Evolutionary conservation across 1,139 yeast genomes (phyloP).

Genomic region (Geotrichum aggregatum): DNA sequence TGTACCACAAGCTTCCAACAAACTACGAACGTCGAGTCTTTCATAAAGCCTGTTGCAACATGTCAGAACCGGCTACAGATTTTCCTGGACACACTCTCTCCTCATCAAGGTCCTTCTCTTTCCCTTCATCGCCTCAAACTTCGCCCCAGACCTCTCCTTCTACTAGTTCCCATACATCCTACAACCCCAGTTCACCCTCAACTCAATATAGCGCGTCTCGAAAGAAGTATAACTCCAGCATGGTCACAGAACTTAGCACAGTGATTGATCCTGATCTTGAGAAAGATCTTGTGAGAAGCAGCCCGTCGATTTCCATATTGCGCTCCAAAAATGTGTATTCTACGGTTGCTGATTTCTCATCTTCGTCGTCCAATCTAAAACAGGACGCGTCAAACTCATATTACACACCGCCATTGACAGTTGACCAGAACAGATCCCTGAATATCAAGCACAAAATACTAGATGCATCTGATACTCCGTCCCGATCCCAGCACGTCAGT

Average conservation of each 20-base stretch:
- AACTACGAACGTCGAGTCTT: constrained; percentile 3
- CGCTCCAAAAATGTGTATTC: neutral
- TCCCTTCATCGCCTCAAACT: neutral
- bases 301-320: neutral
- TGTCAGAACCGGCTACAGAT: neutral
- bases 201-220: neutral
- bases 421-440: neutral
- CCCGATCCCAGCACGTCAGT: neutral
- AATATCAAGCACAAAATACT: neutral
- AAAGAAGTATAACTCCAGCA: neutral
- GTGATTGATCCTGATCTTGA: neutral
- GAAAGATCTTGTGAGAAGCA: no score
- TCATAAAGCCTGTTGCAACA: neutral
- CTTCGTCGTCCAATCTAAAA: neutral
- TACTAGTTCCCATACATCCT: neutral
- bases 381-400: constrained; percentile 7
- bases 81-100: neutral
- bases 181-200: constrained; percentile 4
- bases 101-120: neutral
- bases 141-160: neutral
- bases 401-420: constrained; percentile 8
- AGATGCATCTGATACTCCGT: constrained; percentile 3
- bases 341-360: neutral
- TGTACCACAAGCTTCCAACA: neutral
- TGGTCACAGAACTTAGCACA: neutral